Conservation (phyloP, 148 eudicot genomes). For the Oxyria digyna region DNA sequence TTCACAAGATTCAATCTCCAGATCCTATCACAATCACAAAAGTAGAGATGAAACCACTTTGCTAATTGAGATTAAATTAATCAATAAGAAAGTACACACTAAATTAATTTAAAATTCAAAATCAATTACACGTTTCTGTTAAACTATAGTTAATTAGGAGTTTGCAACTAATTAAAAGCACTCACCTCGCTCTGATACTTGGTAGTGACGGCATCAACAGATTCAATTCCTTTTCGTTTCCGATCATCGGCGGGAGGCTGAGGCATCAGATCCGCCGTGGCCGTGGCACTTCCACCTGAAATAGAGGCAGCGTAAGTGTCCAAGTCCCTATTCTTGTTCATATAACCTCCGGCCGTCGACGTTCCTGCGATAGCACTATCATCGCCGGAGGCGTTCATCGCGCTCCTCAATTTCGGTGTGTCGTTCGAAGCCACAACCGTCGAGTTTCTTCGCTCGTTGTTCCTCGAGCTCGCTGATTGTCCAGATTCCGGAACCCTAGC, state of each 20-base stretch:
- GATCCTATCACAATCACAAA: slow-evolving; percentile 27
- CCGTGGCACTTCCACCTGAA: slow-evolving; percentile 19
- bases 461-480: slow-evolving; percentile 15
- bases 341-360: slow-evolving; percentile 15
- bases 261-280: background rate
- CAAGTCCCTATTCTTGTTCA: slow-evolving; percentile 15
- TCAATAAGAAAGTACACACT: background rate
- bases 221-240: slow-evolving; percentile 32
- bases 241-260: slow-evolving; percentile 18
- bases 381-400: slow-evolving; percentile 14
- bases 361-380: slow-evolving; percentile 4
- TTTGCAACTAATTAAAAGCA: background rate
- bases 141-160: background rate
- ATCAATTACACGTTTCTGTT: background rate
- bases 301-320: slow-evolving; percentile 21
- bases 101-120: background rate
- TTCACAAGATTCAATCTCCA: slow-evolving; percentile 46
- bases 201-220: slow-evolving; percentile 14
- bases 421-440: slow-evolving; percentile 44
- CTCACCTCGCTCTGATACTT: background rate
- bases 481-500: slow-evolving; percentile 4
- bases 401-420: slow-evolving; percentile 12
- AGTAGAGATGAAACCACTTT: background rate
- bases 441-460: slow-evolving; percentile 12
- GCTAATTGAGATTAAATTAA: background rate